phyloP scores from a whole-genome alignment of 495 filamentous ascomycete genomes.

The Pseudevernia furfuracea region DNA sequence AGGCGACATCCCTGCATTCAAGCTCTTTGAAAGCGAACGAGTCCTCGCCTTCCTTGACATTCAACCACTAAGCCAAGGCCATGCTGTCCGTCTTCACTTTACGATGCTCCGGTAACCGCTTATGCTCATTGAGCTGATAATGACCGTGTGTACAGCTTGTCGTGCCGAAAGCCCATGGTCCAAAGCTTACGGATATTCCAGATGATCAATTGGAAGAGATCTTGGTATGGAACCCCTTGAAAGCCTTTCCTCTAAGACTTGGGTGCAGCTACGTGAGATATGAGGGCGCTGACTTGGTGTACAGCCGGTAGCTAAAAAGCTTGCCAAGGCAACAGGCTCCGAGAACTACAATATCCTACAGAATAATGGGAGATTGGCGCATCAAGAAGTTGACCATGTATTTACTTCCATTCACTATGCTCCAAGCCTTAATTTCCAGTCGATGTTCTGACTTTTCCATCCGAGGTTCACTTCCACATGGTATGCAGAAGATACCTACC shows the following conservation, averaged over 20 bases:
- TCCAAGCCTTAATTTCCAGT: not conserved
- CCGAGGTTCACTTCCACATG: conserved; percentile 87
- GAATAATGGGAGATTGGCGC: conserved; percentile 91
- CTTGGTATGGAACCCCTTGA: conserved; percentile 47
- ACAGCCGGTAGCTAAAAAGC: conserved; percentile 79
- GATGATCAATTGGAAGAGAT: conserved; percentile 81
- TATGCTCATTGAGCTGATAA: not conserved
- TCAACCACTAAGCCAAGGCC: conserved; percentile 73
- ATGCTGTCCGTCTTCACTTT: conserved; percentile 51
- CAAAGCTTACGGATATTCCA: conserved; percentile 85
- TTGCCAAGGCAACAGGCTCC: conserved; percentile 69
- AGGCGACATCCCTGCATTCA: conserved; percentile 94
- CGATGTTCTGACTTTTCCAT: not conserved
- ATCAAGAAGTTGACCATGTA: conserved; percentile 92
- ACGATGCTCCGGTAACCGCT: not conserved
- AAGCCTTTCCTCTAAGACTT: not conserved
- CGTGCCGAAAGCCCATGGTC: conserved; percentile 93
- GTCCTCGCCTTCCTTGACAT: conserved; percentile 97
- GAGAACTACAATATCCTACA: conserved; percentile 87
- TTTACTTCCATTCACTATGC: conserved; percentile 26
- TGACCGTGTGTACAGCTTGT: conserved; percentile 58
- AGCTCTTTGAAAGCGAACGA: conserved; percentile 88
- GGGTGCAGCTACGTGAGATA: not conserved
- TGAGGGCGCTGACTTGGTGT: not conserved
- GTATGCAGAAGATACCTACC: conserved; percentile 38